A percentile compares a stretch with the other conserved stretches of the same genome.
phyloP scores from a whole-genome alignment of 1,139 yeast species.

The Yamadazyma triangularis region DNA sequence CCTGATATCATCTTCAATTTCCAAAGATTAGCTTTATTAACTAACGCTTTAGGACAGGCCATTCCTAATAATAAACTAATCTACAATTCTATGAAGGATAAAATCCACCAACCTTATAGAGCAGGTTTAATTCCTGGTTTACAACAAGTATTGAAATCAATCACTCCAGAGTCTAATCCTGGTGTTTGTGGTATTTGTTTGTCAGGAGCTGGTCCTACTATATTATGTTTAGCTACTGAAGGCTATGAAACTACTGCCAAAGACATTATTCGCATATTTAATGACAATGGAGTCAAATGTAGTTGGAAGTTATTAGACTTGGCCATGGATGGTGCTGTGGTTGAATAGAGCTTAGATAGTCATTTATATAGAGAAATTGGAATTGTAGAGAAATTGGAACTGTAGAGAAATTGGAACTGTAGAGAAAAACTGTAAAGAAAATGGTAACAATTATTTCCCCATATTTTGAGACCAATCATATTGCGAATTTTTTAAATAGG shows the following conservation, averaged over 20 bases:
- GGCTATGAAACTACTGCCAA: constrained; percentile 81
- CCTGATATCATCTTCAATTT: constrained; percentile 85
- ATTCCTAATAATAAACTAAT: constrained; percentile 81
- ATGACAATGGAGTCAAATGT: constrained; percentile 63
- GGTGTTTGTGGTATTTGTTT: constrained; percentile 92
- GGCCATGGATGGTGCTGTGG: constrained; percentile 84
- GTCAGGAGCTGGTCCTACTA: constrained; percentile 98
- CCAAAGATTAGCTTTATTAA: constrained; percentile 43
- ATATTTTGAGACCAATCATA: no score
- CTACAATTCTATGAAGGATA: constrained; percentile 94
- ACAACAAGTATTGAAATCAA: constrained; percentile 69
- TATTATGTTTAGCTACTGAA: constrained; percentile 85
- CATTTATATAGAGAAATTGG: no score
- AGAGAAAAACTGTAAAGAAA: no score
- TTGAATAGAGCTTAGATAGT: no score
- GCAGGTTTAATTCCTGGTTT: constrained; percentile 88
- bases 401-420: no score
- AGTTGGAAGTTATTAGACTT: constrained; percentile 79
- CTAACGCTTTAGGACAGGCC: constrained; percentile 75
- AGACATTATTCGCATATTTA: constrained; percentile 67
- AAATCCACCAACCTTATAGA: constrained; percentile 93
- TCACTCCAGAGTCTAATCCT: constrained; percentile 76
- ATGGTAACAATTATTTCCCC: no score
- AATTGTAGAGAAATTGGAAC: no score
- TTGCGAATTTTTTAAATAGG: no score